These are phyloP conservation scores for Smittium mucronatum DNA, from an alignment of 371 early-diverging fungal species.

Conservation along the genomic window DNA sequence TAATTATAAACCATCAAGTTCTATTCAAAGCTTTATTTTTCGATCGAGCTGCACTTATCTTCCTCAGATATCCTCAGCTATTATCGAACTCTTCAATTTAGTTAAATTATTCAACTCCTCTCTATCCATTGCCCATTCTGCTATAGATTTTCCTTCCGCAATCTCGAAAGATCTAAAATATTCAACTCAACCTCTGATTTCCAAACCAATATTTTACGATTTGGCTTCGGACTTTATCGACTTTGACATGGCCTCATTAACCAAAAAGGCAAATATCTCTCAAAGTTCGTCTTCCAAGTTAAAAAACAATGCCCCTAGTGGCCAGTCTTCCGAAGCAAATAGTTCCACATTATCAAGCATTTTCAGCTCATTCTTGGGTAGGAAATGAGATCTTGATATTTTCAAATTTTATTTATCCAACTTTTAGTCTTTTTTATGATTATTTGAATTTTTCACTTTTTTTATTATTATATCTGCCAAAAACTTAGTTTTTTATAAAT, in stretches of 20 bases:
- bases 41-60: neutral
- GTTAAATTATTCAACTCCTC: too few relatives aligned
- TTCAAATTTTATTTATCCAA: too few relatives aligned
- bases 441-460: too few relatives aligned
- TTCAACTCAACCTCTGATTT: neutral
- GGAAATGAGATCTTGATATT: neutral
- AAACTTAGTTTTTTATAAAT: too few relatives aligned
- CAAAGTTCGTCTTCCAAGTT: neutral
- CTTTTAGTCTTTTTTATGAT: too few relatives aligned
- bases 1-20: neutral
- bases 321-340: neutral
- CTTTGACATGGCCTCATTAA: constrained; percentile 23
- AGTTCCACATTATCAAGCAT: neutral
- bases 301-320: neutral
- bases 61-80: neutral
- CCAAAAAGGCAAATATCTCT: constrained; percentile 12
- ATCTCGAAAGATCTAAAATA: neutral
- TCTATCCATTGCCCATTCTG: neutral
- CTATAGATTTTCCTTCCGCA: neutral
- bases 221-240: constrained; percentile 24
- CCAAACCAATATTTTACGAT: constrained; percentile 33
- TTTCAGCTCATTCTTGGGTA: neutral
- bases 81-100: neutral
- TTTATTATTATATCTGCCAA: too few relatives aligned
- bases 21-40: neutral